A percentile compares a stretch with the other conserved stretches of the same genome.
These are phyloP conservation scores for Darksidea phi DNA, from an alignment of 495 filamentous ascomycete genomes.

Conservation along the genomic window DNA sequence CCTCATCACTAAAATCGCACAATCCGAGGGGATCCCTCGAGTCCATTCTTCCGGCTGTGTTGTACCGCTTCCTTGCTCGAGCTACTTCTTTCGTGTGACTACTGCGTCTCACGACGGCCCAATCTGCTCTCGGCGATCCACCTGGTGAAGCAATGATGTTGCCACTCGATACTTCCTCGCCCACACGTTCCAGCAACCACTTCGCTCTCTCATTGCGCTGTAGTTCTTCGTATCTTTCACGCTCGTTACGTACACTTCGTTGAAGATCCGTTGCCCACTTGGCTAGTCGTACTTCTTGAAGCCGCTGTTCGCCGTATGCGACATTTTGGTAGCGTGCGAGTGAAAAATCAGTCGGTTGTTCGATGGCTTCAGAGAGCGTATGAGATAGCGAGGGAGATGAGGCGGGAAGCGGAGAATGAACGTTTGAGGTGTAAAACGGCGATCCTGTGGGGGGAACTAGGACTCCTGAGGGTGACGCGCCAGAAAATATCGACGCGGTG, in stretches of 20 bases:
- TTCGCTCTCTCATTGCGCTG: slow-evolving; percentile 71
- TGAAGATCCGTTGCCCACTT: slow-evolving; percentile 93
- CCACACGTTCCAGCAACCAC: slow-evolving; percentile 68
- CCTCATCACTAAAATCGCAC: slow-evolving; percentile 65
- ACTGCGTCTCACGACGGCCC: slow-evolving; percentile 29
- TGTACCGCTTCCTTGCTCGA: slow-evolving; percentile 38
- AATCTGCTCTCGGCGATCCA: slow-evolving; percentile 40
- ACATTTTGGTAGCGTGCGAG: slow-evolving; percentile 71
- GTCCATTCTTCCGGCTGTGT: slow-evolving; percentile 38
- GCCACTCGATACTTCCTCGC: slow-evolving; percentile 54
- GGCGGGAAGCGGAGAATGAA: slow-evolving; percentile 30
- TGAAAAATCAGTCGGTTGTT: slow-evolving; percentile 57
- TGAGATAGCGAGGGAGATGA: slow-evolving; percentile 35
- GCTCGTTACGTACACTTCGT: slow-evolving; percentile 76
- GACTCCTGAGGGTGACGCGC: slow-evolving; percentile 34
- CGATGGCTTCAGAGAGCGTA: slow-evolving; percentile 37
- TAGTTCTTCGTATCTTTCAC: slow-evolving; percentile 69
- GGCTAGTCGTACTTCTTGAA: slow-evolving; percentile 77
- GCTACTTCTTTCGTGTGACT: slow-evolving; percentile 28
- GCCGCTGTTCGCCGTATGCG: slow-evolving; percentile 66
- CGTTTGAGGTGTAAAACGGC: slow-evolving; percentile 36
- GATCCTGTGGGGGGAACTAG: slow-evolving; percentile 39
- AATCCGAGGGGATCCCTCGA: slow-evolving; percentile 74
- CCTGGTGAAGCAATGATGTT: slow-evolving; percentile 53
- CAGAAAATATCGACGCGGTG: slow-evolving; percentile 33